Percentiles rank a stretch among this genome's conserved stretches.
These are phyloP conservation scores for Aspergillus ochraceus DNA, from an alignment of 2,329 filamentous ascomycete species.

Conservation along the genomic window DNA sequence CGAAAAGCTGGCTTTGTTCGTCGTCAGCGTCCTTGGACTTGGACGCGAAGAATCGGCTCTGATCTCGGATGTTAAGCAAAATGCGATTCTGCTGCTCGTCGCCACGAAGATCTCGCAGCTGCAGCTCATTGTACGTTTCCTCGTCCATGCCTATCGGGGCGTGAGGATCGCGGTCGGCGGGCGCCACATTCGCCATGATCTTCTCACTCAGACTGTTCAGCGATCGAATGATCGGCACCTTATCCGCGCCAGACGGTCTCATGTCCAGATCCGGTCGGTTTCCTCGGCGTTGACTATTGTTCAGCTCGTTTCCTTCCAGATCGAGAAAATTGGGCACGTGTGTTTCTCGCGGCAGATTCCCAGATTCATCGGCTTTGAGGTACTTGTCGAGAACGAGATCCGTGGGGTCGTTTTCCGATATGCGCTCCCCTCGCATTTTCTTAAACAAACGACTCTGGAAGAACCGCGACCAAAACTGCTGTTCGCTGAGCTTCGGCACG, in stretches of 20 bases:
- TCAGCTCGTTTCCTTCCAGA: constrained; percentile 90
- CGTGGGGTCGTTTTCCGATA: constrained; percentile 72
- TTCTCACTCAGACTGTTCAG: constrained; percentile 91
- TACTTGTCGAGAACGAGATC: constrained; percentile 86
- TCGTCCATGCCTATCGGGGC: constrained; percentile 69
- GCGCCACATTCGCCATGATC: constrained; percentile 83
- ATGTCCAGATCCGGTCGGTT: constrained; percentile 90
- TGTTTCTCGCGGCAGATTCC: constrained; percentile 50
- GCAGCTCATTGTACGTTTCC: constrained; percentile 70
- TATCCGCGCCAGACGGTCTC: constrained; percentile 70
- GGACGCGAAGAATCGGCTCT: constrained; percentile 77
- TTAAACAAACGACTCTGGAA: constrained; percentile 90
- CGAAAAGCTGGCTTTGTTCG: constrained; percentile 58
- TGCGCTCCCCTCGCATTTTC: constrained; percentile 84
- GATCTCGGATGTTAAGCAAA: constrained; percentile 83
- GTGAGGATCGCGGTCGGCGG: constrained; percentile 69
- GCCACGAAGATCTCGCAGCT: constrained; percentile 76
- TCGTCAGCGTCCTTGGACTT: constrained; percentile 42
- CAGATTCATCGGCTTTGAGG: constrained; percentile 68
- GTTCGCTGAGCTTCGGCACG: constrained; percentile 76
- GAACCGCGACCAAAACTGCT: constrained; percentile 89
- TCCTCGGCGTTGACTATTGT: constrained; percentile 81
- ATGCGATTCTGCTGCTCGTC: constrained; percentile 74
- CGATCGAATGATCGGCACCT: constrained; percentile 84
- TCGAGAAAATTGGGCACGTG: constrained; percentile 88